Evolutionary conservation across 148 eudicot genomes (phyloP), one percentile per base, ranked within the genome.

Genomic region (Rhododendron henanense): DNA sequence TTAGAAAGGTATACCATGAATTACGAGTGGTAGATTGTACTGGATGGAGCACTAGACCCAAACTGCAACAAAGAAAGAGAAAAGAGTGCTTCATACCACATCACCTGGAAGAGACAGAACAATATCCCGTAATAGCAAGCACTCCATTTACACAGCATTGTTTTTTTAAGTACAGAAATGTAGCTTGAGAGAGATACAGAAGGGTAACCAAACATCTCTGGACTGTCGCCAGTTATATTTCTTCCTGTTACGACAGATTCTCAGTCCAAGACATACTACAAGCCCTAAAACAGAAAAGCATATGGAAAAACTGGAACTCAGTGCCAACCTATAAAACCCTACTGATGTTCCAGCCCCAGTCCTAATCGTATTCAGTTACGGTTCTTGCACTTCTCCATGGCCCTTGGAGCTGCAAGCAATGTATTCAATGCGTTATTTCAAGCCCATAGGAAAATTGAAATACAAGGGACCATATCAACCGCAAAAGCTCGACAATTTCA

Each of bases 361-460:
- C 47, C 33, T 75, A 55, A 48, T 63, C 78, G 67, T 86, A 37
- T 75, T 82, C 84, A 92, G 84, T 59, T 87, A 48, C 85, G 86
- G 83, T 69, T 88, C 91, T 89, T 85, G 88, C 90, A 78, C 85
- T 90, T 90, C 79, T 88, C 90, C 87, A 84, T 78, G 23, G 92
- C 84, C 87, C 92, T 89, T 79, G 92, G 93, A 88, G 93, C 93
- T 92, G 89, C 84, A 89, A 88, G 6, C 51, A 81, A 84, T 61
- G 65, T 11, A 14, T 23, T 28, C 50, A 10, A 21, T n/a, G 13
- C 35, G 53, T 83, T 44, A 69, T 63, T 61, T 15, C 51, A 83
- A 65, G 8, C 44, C 41, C 85, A 44, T 11, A 45, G 10, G 5
- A 35, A 18, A 65, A 4, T 44, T 8, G 57, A 18, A 82, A 0